A percentile compares a stretch with the other conserved stretches of the same genome.
Evolutionary conservation across 2,329 filamentous ascomycete species (phyloP).

Genomic region (Colletotrichum siamense): DNA sequence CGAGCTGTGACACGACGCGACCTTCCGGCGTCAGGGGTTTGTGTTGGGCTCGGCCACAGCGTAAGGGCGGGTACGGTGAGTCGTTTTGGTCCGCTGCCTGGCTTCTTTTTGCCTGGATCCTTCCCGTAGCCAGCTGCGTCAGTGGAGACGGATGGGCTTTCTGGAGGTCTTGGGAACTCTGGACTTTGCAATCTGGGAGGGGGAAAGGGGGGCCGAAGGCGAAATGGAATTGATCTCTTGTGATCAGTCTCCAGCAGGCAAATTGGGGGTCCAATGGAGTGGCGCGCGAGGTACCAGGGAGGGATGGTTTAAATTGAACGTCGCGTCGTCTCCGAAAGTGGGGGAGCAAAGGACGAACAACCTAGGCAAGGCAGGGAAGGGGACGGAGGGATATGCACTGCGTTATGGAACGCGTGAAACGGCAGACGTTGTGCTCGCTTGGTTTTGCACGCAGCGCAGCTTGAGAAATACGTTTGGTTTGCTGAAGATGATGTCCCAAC

Average conservation of each 20-base stretch:
- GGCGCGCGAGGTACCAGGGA: slow-evolving; percentile 10
- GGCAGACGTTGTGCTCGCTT: neutral
- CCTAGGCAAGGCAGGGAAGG: neutral
- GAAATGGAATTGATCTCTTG: slow-evolving; percentile 4
- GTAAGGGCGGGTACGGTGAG: slow-evolving; percentile 3
- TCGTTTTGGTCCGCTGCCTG: neutral
- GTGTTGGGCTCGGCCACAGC: slow-evolving; percentile 4
- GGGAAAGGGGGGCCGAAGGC: neutral
- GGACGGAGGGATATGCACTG: neutral
- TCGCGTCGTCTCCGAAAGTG: slow-evolving; percentile 18
- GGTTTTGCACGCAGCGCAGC: neutral
- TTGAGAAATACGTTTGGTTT: neutral
- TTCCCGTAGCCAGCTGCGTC: neutral
- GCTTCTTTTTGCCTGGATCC: neutral
- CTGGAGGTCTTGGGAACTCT: neutral
- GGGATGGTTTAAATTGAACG: slow-evolving; percentile 20
- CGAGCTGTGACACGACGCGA: slow-evolving; percentile 16
- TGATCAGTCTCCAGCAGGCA: slow-evolving; percentile 19
- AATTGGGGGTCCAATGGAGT: slow-evolving; percentile 19
- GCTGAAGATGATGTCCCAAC: neutral
- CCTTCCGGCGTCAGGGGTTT: slow-evolving; percentile 20
- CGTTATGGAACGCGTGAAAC: slow-evolving; percentile 10
- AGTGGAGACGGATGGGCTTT: neutral
- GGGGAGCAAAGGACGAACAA: neutral
- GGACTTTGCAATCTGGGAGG: neutral